Base-by-base conservation (phyloP, 73 alveolate genomes). In the Blepharisma japonicum region DNA sequence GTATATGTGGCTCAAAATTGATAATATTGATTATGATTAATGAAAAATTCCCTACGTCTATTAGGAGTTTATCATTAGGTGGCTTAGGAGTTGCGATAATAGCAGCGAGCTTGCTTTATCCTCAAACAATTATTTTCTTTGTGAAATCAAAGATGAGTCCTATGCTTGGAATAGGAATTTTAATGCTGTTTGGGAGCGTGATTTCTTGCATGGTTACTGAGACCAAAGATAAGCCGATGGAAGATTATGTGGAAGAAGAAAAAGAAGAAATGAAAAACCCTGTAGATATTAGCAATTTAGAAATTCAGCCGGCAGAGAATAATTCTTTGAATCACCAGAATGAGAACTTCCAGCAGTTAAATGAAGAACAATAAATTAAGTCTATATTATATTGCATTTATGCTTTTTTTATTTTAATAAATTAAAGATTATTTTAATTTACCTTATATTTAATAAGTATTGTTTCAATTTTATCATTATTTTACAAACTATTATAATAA, bases 211-310 rank as follows among this genome's bases (percentile, higher is more conserved):
- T 61, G 14, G 14, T 61, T 14, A 25, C 49, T 14, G 74, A 61
- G 23, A 61, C 74, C 23, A n/a, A 14, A 2, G 74, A 39, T 2
- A 61, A 61, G 46, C 14, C 14, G 18, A 61, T 61, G 74, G 74
- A 61, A 25, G 74, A 61, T 5, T 61, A 61, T 25, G 74, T 61
- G 14, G 74, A 61, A 61, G 74, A 61, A 61, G 74, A 61, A 61
- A 61, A 61, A 61, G 74, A 61, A 25, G 49, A 61, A 61, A 61
- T 61, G 74, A 61, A 39, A 61, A 61, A 61, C 74, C 74, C 74
- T 32, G 42, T 32, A 32, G 42, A 32, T 32, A 32, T 32, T 32
- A 32, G 42, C 3, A 32, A 32, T 32, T 32, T 32, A 32, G 42
- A 32, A 32, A 32, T 32, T 32, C 42, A 32, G 42, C 42, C 42